Percentiles rank a stretch among this genome's conserved stretches.
phyloP scores from a whole-genome alignment of 2,329 filamentous ascomycete genomes.

The Aspergillus sp. region DNA sequence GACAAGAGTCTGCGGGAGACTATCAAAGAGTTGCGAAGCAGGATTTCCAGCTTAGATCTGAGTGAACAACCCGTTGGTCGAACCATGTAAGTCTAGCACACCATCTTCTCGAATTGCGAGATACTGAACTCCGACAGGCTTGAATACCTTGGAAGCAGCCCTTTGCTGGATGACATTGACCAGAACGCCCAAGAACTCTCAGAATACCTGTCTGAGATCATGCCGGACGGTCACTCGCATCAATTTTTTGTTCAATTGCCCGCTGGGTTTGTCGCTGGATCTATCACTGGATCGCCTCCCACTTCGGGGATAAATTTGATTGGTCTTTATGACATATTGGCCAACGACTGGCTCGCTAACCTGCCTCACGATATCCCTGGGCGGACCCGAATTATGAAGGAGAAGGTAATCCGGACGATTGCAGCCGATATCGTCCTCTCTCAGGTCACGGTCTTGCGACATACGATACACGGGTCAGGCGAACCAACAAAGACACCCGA shows the following conservation, averaged over 20 bases:
- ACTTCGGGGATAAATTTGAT: conserved; percentile 19
- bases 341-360: conserved; percentile 36
- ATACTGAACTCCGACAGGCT: conserved; percentile 25
- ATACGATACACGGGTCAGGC: neutral
- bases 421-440: conserved; percentile 37
- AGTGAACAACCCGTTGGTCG: conserved; percentile 15
- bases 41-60: conserved; percentile 4
- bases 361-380: conserved; percentile 33
- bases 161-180: conserved; percentile 37
- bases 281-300: conserved; percentile 1
- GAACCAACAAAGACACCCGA: neutral
- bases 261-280: conserved; percentile 3
- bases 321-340: conserved; percentile 34
- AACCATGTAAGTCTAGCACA: conserved; percentile 29
- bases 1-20: conserved; percentile 22
- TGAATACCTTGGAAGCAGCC: conserved; percentile 28
- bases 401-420: conserved; percentile 36
- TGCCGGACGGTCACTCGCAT: conserved; percentile 20
- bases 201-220: conserved; percentile 21
- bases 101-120: neutral
- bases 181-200: conserved; percentile 30
- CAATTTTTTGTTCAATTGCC: conserved; percentile 13
- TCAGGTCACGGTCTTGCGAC: conserved; percentile 25
- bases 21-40: conserved; percentile 19
- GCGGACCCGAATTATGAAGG: conserved; percentile 38